Conservation (phyloP, 805 yeast genomes). For the Metschnikowia continentalis region DNA sequence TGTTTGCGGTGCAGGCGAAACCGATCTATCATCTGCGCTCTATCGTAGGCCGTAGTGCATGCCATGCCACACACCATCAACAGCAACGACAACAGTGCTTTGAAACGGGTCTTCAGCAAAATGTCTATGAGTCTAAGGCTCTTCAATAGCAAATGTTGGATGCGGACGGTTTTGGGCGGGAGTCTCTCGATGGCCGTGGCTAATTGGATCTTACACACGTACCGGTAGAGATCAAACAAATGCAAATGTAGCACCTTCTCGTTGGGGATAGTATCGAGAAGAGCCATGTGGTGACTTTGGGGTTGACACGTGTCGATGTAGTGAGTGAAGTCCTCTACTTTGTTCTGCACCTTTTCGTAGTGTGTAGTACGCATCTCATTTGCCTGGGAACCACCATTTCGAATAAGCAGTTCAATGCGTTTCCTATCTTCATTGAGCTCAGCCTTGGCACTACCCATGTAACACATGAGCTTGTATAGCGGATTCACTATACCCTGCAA, state of each 20-base stretch:
- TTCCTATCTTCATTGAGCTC: slow-evolving; percentile 9
- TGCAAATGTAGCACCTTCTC: slow-evolving; percentile 12
- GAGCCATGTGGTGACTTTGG: slow-evolving; percentile 10
- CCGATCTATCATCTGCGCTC: slow-evolving; percentile 16
- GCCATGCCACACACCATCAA: slow-evolving; percentile 30
- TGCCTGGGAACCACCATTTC: background rate
- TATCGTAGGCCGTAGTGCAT: slow-evolving; percentile 24
- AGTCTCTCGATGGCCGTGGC: slow-evolving; percentile 9
- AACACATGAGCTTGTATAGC: slow-evolving; percentile 14
- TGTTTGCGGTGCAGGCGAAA: slow-evolving; percentile 23
- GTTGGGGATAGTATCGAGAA: slow-evolving; percentile 6
- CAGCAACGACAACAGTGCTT: slow-evolving; percentile 17
- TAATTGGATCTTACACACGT: slow-evolving; percentile 15
- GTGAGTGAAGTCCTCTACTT: slow-evolving; percentile 1
- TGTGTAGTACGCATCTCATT: slow-evolving; percentile 6
- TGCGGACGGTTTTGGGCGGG: slow-evolving; percentile 10
- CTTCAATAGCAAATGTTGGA: slow-evolving; percentile 12
- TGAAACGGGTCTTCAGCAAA: slow-evolving; percentile 11
- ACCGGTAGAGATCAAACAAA: slow-evolving; percentile 15
- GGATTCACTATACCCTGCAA: slow-evolving; percentile 17
- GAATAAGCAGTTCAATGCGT: background rate
- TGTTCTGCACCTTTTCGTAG: slow-evolving; percentile 7
- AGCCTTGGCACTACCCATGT: slow-evolving; percentile 13
- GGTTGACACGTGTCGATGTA: slow-evolving; percentile 11
- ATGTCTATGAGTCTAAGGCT: slow-evolving; percentile 11